Percentiles rank a stretch among this genome's conserved stretches.
phyloP scores from a whole-genome alignment of 1,139 yeast species.

The Kluyveromyces sp. region DNA sequence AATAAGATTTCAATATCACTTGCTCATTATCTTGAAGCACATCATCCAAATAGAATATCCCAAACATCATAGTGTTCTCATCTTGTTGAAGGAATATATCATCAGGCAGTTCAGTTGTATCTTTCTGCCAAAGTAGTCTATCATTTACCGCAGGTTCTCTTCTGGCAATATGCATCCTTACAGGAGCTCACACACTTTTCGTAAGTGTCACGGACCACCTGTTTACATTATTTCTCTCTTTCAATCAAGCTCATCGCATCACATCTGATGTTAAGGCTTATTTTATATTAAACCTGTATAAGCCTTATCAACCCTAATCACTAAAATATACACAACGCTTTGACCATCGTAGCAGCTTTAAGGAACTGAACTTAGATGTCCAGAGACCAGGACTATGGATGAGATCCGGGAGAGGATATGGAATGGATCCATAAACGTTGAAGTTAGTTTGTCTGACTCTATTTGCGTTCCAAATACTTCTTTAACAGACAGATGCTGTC shows the following conservation, averaged over 20 bases:
- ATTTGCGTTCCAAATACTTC: constrained; percentile 16
- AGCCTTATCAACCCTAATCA: not conserved
- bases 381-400: constrained; percentile 12
- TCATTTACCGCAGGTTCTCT: constrained; percentile 6
- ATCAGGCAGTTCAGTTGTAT: constrained; percentile 14
- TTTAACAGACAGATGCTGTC: constrained; percentile 10
- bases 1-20: constrained; percentile 10
- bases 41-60: constrained; percentile 24
- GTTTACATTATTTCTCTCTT: too few relatives aligned
- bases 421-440: constrained; percentile 50
- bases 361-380: too few relatives aligned
- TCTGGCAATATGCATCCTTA: not conserved
- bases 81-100: constrained; percentile 19
- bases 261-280: not conserved
- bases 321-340: not conserved
- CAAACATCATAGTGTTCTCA: constrained; percentile 23
- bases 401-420: constrained; percentile 41
- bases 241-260: constrained; percentile 1
- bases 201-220: too few relatives aligned
- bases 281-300: too few relatives aligned
- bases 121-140: constrained; percentile 25
- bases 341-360: too few relatives aligned
- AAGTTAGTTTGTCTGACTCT: constrained; percentile 17
- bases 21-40: constrained; percentile 11
- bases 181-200: too few relatives aligned